Base-by-base conservation (phyloP, 371 early-diverging fungal species). In the Syncephalastrum contaminatum region DNA sequence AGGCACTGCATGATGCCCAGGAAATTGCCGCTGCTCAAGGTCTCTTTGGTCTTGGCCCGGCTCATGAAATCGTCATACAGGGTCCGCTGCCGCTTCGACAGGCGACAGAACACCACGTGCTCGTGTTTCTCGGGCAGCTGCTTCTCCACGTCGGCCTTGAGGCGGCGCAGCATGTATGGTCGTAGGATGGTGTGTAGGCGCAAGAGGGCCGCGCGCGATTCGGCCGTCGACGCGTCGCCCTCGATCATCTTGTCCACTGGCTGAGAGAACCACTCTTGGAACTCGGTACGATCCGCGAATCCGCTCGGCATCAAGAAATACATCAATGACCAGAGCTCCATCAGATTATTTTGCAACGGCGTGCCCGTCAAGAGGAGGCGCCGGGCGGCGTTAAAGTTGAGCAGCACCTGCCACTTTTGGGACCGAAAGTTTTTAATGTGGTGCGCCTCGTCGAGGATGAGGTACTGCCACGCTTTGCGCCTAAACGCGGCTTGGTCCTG, bases 391-490 rank as follows among this genome's bases (percentile, higher is more conserved):
- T 91, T 90, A 58, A 97, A 92, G 40, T 83, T 85, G 46, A 96
- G 73, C 22, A 99, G 75, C 2, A 88, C 89, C 59, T 94, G 94
- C 96, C 97, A 97, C 15, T 94, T 81, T 71, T 95, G 94, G 18
- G 92, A 91, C 36, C 92, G 80, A 62, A 90, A 88, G 72, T 98
- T 98, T 71, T 98, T 98, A 72, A 98, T 93, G 60, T 95, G 84
- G 70, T 97, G 98, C 0, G 97, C 97, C 72, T 97, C 98, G 62
- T 97, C 98, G 18, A 98, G 75, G 43, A 97, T 88, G 53, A 93
- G 70, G 55, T 95, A 95, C 25, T 85, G 82, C 93, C 92, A 97
- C 30, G 80, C 82, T 54, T 89, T 86, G 55, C 92, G 89, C 22
- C 86, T 81, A 54, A 98, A 90, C 43, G 83, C 82, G 21, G 74